phyloP scores from a whole-genome alignment of 1,284 basidiomycete genomes.

The Sporisorium sorghi region DNA sequence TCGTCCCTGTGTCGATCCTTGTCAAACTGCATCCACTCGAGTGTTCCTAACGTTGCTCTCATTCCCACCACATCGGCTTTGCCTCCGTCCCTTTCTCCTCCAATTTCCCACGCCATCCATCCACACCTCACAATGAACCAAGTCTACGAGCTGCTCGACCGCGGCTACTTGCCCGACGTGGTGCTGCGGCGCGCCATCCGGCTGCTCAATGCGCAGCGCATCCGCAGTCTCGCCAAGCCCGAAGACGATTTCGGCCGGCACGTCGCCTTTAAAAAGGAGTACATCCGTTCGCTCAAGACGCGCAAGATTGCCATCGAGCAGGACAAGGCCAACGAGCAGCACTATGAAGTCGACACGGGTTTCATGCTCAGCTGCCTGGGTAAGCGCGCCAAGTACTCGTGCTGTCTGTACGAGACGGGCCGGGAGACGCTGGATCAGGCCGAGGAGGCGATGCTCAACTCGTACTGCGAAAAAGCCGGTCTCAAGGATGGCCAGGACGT shows the following conservation, averaged over 20 bases:
- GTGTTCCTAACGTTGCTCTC: too few relatives aligned
- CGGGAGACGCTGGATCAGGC: slow-evolving; percentile 78
- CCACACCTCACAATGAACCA: slow-evolving; percentile 26
- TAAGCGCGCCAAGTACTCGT: slow-evolving; percentile 68
- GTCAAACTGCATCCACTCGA: too few relatives aligned
- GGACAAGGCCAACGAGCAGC: slow-evolving; percentile 81
- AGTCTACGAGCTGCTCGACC: slow-evolving; percentile 46
- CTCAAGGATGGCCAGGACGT: slow-evolving; percentile 77
- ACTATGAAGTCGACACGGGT: slow-evolving; percentile 76
- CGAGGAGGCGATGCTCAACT: slow-evolving; percentile 77
- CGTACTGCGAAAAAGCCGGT: slow-evolving; percentile 78
- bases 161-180: slow-evolving; percentile 46
- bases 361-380: slow-evolving; percentile 63
- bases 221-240: slow-evolving; percentile 74
- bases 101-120: background rate
- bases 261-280: slow-evolving; percentile 76
- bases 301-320: slow-evolving; percentile 77
- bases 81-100: background rate
- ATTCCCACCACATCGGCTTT: slow-evolving; percentile 3
- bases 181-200: slow-evolving; percentile 76
- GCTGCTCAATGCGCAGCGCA: slow-evolving; percentile 75
- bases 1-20: background rate
- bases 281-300: slow-evolving; percentile 70
- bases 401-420: slow-evolving; percentile 79
- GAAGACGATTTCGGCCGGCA: slow-evolving; percentile 76